A percentile compares a stretch with the other conserved stretches of the same genome.
phyloP scores from a whole-genome alignment of 371 early-diverging fungal species.

The Syncephalastrum racemosum region DNA sequence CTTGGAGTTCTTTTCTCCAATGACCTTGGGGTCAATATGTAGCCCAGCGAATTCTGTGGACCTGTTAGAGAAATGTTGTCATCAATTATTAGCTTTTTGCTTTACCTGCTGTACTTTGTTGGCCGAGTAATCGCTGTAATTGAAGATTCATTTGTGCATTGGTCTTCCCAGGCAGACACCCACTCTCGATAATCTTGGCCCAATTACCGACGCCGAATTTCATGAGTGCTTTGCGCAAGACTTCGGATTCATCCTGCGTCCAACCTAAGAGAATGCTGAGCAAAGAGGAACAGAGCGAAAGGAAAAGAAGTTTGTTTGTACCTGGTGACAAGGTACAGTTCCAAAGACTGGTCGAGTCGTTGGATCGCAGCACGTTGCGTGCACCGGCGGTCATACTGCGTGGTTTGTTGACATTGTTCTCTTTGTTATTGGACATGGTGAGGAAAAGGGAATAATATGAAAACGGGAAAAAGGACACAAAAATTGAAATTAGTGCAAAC shows the following conservation, averaged over 20 bases:
- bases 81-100: neutral
- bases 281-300: neutral
- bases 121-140: constrained; percentile 88
- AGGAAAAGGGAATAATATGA: constrained; percentile 16
- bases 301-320: constrained; percentile 8
- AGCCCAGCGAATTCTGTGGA: constrained; percentile 81
- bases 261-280: constrained; percentile 58
- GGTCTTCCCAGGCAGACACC: constrained; percentile 85
- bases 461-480: constrained; percentile 6
- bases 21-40: constrained; percentile 84
- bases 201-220: constrained; percentile 93
- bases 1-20: constrained; percentile 79
- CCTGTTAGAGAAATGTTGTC: neutral
- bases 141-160: constrained; percentile 95
- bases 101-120: constrained; percentile 87
- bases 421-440: constrained; percentile 26
- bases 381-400: constrained; percentile 88
- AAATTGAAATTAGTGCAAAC: neutral
- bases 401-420: constrained; percentile 49
- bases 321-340: constrained; percentile 91
- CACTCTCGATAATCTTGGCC: constrained; percentile 89
- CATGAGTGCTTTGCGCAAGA: constrained; percentile 82
- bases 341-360: constrained; percentile 90
- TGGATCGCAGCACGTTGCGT: constrained; percentile 86
- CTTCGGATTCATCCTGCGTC: constrained; percentile 82